Evolutionary conservation across 192 early-diverging fungal species (phyloP).

Genomic region (Backusella tarrabulga): DNA sequence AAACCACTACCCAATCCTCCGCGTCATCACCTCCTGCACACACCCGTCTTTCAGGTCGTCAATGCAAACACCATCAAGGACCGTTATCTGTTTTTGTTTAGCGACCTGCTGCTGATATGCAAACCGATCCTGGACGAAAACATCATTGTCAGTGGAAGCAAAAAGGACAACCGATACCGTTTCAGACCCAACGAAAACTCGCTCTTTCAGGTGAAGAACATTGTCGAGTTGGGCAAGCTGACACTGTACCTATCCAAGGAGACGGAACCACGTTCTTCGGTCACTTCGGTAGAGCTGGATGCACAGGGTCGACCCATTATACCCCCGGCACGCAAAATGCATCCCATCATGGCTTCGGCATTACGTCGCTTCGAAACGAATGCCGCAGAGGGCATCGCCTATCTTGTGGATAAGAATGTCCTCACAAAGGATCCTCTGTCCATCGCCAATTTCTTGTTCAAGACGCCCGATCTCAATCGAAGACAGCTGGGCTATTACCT

Average conservation of each 20-base stretch:
- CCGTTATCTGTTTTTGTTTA: conserved; percentile 66
- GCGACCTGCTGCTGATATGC: conserved; percentile 61
- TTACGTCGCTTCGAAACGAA: conserved; percentile 57
- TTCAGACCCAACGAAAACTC: conserved; percentile 41
- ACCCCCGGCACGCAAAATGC: conserved; percentile 49
- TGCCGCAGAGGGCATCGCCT: conserved; percentile 55
- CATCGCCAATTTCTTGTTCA: conserved; percentile 66
- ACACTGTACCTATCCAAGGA: conserved; percentile 44
- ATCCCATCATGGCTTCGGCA: conserved; percentile 56
- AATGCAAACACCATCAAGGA: conserved; percentile 66
- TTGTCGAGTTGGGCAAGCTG: conserved; percentile 48
- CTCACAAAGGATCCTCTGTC: conserved; percentile 56
- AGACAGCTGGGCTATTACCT: conserved; percentile 58
- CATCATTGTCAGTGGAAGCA: conserved; percentile 24
- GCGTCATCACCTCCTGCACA: conserved; percentile 54
- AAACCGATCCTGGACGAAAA: conserved; percentile 57
- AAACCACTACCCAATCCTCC: conserved; percentile 23
- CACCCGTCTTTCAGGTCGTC: conserved; percentile 63
- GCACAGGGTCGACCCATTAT: conserved; percentile 4
- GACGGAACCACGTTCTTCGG: conserved; percentile 16
- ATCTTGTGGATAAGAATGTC: conserved; percentile 54
- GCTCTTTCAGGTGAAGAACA: conserved; percentile 54
- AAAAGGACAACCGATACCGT: conserved; percentile 14
- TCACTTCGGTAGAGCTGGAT: background rate
- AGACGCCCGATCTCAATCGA: conserved; percentile 59